Evolutionary conservation across 768 basidiomycete species (phyloP).

Genomic region (Lactifluus rugatus): DNA sequence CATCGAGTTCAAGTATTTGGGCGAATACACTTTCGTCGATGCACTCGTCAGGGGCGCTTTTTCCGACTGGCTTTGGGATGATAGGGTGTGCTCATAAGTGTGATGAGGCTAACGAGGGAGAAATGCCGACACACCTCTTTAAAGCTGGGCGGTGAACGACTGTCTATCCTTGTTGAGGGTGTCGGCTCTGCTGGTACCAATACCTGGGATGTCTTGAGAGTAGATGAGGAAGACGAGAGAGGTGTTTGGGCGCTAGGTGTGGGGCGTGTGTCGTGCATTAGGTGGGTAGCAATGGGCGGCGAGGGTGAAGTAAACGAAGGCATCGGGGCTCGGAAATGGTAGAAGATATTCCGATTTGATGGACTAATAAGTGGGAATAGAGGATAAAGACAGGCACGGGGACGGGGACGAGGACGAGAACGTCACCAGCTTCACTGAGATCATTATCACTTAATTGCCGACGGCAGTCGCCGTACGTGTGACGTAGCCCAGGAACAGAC

Average conservation of each 20-base stretch:
- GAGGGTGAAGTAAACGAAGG: slow-evolving; percentile 1
- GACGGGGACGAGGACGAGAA: neutral
- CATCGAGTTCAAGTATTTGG: slow-evolving; percentile 90
- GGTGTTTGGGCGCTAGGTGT: neutral
- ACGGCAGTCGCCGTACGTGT: no score
- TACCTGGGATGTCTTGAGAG: neutral
- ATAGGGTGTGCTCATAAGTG: neutral
- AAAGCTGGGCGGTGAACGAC: neutral
- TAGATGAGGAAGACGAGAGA: neutral
- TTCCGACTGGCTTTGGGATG: neutral
- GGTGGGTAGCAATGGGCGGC: neutral
- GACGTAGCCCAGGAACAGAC: no score
- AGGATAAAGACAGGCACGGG: neutral
- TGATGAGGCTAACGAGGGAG: neutral
- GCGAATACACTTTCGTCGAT: slow-evolving; percentile 75
- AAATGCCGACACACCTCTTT: slow-evolving; percentile 1
- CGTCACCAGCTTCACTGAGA: no score
- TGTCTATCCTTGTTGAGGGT: neutral
- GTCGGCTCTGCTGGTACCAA: neutral
- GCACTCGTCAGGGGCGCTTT: slow-evolving; percentile 23
- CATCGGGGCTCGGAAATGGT: neutral
- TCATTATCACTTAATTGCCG: no score
- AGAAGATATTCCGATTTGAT: neutral
- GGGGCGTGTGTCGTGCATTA: neutral
- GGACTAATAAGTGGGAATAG: neutral